Evolutionary conservation across 768 basidiomycete species (phyloP).

Genomic region (Boletus reticuloceps): DNA sequence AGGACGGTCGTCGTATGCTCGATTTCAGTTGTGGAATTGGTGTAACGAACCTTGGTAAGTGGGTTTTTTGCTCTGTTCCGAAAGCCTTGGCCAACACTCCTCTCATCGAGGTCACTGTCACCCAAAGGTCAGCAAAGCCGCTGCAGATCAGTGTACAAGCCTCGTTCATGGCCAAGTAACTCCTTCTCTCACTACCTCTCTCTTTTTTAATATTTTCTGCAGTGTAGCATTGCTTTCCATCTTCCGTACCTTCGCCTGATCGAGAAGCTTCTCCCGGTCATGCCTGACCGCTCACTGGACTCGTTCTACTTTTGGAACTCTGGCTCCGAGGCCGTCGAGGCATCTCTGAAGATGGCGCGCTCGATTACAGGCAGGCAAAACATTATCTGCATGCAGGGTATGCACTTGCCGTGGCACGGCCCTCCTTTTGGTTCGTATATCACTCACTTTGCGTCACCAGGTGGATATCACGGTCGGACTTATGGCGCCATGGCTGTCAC

Average conservation of each 20-base stretch:
- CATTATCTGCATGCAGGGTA: slow-evolving; percentile 88
- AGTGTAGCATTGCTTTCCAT: slow-evolving; percentile 90
- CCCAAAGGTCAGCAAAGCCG: slow-evolving; percentile 81
- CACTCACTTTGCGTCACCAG: slow-evolving; percentile 29
- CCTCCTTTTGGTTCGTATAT: background rate
- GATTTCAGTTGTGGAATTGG: slow-evolving; percentile 91
- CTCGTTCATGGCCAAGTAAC: slow-evolving; percentile 76
- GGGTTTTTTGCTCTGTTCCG: background rate
- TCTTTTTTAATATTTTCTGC: background rate
- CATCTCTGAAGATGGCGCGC: slow-evolving; percentile 84
- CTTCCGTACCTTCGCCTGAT: slow-evolving; percentile 86
- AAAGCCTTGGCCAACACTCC: background rate
- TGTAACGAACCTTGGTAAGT: slow-evolving; percentile 76
- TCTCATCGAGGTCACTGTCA: slow-evolving; percentile 72
- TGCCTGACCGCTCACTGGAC: slow-evolving; percentile 89
- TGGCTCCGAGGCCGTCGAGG: slow-evolving; percentile 92
- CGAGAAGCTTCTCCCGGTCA: slow-evolving; percentile 77
- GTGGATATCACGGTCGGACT: slow-evolving; percentile 89
- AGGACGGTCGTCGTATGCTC: slow-evolving; percentile 70
- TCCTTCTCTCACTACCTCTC: background rate
- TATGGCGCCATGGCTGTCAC: slow-evolving; percentile 93
- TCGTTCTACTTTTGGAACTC: slow-evolving; percentile 99
- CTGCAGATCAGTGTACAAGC: slow-evolving; percentile 82
- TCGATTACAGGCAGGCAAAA: slow-evolving; percentile 77
- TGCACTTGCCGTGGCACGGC: background rate